A percentile compares a stretch with the other conserved stretches of the same genome.
These are phyloP conservation scores for Fusarium pseudoanthophilum DNA, from an alignment of 2,329 filamentous ascomycete species.

Conservation along the genomic window DNA sequence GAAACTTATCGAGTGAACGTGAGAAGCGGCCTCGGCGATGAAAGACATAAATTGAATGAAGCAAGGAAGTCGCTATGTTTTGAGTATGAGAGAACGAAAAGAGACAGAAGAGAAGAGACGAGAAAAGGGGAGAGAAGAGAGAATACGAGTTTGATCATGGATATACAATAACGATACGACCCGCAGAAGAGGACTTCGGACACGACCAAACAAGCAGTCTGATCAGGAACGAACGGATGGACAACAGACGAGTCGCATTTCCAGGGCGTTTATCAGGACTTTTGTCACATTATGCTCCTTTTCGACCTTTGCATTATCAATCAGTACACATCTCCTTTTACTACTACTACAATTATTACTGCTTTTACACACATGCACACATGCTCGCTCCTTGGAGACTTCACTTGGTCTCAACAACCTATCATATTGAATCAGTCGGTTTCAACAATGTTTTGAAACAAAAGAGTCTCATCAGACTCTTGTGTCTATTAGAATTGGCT, in stretches of 20 bases:
- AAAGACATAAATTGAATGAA: constrained; percentile 36
- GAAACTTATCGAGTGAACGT: constrained; percentile 54
- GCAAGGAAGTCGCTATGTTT: constrained; percentile 26
- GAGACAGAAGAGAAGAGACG: background rate
- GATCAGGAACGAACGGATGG: constrained; percentile 16
- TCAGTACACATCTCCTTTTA: constrained; percentile 39
- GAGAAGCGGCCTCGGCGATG: constrained; percentile 66
- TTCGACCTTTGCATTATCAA: constrained; percentile 38
- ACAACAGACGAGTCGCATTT: constrained; percentile 36
- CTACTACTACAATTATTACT: constrained; percentile 42
- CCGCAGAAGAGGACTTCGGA: constrained; percentile 26
- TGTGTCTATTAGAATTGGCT: background rate
- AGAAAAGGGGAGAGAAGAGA: background rate
- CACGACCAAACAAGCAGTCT: constrained; percentile 27
- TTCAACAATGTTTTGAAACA: background rate
- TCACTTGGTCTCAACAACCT: constrained; percentile 13
- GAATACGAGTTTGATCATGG: constrained; percentile 16
- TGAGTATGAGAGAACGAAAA: constrained; percentile 27
- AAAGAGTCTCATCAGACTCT: background rate
- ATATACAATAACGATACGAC: constrained; percentile 15
- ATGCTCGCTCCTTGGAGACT: constrained; percentile 12
- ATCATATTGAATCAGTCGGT: constrained; percentile 7
- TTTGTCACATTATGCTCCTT: constrained; percentile 31
- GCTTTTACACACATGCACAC: constrained; percentile 27
- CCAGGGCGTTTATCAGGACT: constrained; percentile 37